These are phyloP conservation scores for Entomortierella beljakovae DNA, from an alignment of 192 early-diverging fungal genomes.

Conservation along the genomic window DNA sequence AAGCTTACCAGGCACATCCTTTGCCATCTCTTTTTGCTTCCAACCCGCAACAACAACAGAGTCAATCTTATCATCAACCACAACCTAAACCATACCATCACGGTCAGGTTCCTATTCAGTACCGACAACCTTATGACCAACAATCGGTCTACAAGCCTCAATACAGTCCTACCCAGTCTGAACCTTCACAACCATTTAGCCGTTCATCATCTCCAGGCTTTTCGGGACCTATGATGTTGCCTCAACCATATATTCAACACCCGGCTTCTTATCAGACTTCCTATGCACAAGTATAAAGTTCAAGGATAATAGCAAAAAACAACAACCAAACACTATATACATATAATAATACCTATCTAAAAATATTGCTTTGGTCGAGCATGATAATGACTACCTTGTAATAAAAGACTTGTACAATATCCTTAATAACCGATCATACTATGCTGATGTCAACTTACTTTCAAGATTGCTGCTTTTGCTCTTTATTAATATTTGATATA, in stretches of 20 bases:
- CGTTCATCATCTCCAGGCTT: conserved; percentile 3
- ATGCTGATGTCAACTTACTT: background rate
- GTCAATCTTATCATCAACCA: background rate
- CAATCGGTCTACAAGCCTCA: background rate
- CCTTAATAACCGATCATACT: background rate
- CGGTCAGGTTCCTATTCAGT: background rate
- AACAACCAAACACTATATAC: background rate
- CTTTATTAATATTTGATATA: no score
- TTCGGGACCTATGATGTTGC: conserved; percentile 11
- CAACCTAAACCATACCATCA: conserved; percentile 16
- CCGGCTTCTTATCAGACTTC: conserved; percentile 11
- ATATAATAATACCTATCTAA: background rate
- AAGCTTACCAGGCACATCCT: conserved; percentile 10
- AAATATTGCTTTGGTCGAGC: background rate
- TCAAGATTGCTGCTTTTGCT: no score
- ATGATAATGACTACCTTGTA: conserved; percentile 15
- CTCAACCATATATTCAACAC: conserved; percentile 44
- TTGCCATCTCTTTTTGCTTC: conserved; percentile 46
- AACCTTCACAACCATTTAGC: conserved; percentile 13
- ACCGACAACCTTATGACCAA: no score
- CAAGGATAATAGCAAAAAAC: conserved; percentile 2
- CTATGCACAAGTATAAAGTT: background rate
- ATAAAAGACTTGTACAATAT: conserved; percentile 28
- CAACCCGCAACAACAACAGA: conserved; percentile 17
- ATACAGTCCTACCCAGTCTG: conserved; percentile 15